phyloP scores from a whole-genome alignment of 208 protist genomes.

The Acanthamoeba triangularis region DNA sequence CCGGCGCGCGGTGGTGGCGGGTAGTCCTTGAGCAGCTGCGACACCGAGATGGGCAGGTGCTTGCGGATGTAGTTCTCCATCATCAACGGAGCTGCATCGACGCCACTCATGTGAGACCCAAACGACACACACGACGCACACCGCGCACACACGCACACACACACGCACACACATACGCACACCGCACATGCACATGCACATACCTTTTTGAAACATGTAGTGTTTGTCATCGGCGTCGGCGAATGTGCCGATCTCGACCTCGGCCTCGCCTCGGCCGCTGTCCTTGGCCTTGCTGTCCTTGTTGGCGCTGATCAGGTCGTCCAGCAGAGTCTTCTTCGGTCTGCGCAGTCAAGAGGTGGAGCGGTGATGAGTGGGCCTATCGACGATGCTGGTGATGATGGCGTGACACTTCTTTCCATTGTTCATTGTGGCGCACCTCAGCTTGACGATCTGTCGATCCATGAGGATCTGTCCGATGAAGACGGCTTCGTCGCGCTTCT shows the following conservation, averaged over 20 bases:
- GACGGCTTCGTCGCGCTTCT: slow-evolving; percentile 28
- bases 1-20: neutral
- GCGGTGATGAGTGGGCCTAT: neutral
- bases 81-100: slow-evolving; percentile 4
- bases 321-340: slow-evolving; percentile 54
- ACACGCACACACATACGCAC: neutral
- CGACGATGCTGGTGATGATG: neutral
- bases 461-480: slow-evolving; percentile 42
- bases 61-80: slow-evolving; percentile 67
- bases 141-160: too few relatives aligned
- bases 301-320: slow-evolving; percentile 53
- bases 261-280: neutral
- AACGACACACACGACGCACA: neutral
- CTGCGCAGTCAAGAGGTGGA: neutral
- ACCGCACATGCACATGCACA: neutral
- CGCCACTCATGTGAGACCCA: neutral
- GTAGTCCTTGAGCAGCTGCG: slow-evolving; percentile 29
- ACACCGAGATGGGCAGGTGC: slow-evolving; percentile 19
- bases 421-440: neutral
- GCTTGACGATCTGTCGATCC: slow-evolving; percentile 19
- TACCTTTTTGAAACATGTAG: slow-evolving; percentile 56
- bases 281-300: neutral
- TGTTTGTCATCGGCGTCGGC: slow-evolving; percentile 33
- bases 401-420: neutral
- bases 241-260: neutral